Evolutionary conservation across 1,284 basidiomycete genomes (phyloP).

Genomic region (Hymenochaete sp.): DNA sequence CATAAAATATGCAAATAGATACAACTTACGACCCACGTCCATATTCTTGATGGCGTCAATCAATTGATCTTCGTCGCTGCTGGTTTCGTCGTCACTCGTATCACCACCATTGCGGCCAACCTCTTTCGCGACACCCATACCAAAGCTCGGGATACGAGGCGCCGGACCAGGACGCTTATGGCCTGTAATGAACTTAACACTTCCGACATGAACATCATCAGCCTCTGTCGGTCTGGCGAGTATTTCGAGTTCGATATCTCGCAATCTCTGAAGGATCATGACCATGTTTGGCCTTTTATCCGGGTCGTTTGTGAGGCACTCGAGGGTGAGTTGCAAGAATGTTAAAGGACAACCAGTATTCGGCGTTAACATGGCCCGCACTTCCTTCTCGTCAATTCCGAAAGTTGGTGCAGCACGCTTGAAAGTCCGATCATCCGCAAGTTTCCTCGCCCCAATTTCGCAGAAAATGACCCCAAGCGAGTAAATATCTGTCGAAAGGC

Average conservation of each 20-base stretch:
- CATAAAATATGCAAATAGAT: slow-evolving; percentile 33
- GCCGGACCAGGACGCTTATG: slow-evolving; percentile 47
- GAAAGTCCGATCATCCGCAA: slow-evolving; percentile 79
- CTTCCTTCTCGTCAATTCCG: slow-evolving; percentile 70
- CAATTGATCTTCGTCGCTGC: slow-evolving; percentile 59
- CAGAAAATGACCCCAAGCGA: slow-evolving; percentile 93
- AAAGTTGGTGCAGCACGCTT: slow-evolving; percentile 73
- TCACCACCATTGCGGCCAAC: slow-evolving; percentile 28
- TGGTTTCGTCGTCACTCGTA: slow-evolving; percentile 41
- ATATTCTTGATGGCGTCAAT: slow-evolving; percentile 55
- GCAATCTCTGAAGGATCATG: slow-evolving; percentile 65
- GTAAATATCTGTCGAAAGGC: slow-evolving; percentile 90
- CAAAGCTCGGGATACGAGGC: slow-evolving; percentile 81
- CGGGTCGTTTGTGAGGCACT: slow-evolving; percentile 71
- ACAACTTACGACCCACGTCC: slow-evolving; percentile 45
- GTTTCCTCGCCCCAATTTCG: slow-evolving; percentile 79
- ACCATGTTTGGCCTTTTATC: slow-evolving; percentile 67
- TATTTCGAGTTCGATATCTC: slow-evolving; percentile 75
- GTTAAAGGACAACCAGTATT: slow-evolving; percentile 71
- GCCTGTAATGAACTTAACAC: slow-evolving; percentile 68
- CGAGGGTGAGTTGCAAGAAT: slow-evolving; percentile 71
- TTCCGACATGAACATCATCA: slow-evolving; percentile 75
- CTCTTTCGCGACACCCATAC: slow-evolving; percentile 58
- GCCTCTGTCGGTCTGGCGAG: slow-evolving; percentile 56
- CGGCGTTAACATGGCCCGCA: slow-evolving; percentile 46